Base-by-base conservation (phyloP, 2,329 filamentous ascomycete species). In the Beauveria australis region DNA sequence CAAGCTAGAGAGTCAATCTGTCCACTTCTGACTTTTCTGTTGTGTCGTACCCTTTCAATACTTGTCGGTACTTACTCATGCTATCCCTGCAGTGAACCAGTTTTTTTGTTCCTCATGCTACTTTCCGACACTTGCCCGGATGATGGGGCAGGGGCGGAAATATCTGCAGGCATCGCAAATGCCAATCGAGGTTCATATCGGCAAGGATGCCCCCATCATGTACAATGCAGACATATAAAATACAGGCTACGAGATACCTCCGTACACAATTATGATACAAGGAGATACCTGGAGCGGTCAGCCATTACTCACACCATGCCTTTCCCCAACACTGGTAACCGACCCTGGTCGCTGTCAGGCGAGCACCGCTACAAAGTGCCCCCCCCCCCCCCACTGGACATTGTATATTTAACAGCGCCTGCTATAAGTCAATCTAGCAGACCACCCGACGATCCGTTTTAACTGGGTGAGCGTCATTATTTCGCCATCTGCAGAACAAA, bases 371-470 rank as follows among this genome's bases (percentile, higher is more conserved):
- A 24, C 19, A 41, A 33, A 57, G 16, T 16, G 28, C 12, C 46
- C 22, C 14, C 33, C 24, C 33, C 18, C 22, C 22, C 22, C 22
- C 22, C n/a, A n/a, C n/a, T 5, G 9, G 16, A 7, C 7, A 7
- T 40, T 40, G 18, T 18, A 24, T 40, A n/a, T n/a, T n/a, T n/a
- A 24, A n/a, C 54, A 19, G 46, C 30, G 33, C 55, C 47, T 12
- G 18, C 47, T 51, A 37, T 58, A 28, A 26, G 55, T 18, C 55
- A 51, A 49, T 58, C 55, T 57, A 28, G 44, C 54, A 57, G 54
- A 37, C 30, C 54, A 48, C 46, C 55, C 55, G 55, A 58, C 46
- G 55, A 58, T 58, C 46, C 46, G 55, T 51, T 18, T 3, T 18
- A 9, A 30, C 24, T 24, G n/a, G 28, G 30, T 51, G 33, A 30